phyloP scores from a whole-genome alignment of 2,329 filamentous ascomycete species.

The Aureobasidium sp. region DNA sequence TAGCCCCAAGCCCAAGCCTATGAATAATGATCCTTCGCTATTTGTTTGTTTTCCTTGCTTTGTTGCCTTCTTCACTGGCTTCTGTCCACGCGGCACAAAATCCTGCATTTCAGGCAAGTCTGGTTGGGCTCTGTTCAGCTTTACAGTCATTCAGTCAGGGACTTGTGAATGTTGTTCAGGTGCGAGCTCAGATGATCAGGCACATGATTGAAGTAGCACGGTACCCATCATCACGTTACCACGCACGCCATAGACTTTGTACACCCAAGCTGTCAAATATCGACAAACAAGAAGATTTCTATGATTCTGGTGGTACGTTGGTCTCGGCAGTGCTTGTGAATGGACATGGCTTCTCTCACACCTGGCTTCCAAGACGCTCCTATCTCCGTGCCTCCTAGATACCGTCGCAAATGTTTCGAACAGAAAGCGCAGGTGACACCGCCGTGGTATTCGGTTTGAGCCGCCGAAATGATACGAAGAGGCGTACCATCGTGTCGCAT shows the following conservation, averaged over 20 bases:
- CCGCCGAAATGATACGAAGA: not conserved
- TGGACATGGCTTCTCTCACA: not conserved
- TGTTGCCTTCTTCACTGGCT: not conserved
- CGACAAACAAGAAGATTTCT: not conserved
- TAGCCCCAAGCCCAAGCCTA: not conserved
- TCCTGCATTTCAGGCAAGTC: not conserved
- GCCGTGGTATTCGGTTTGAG: not conserved
- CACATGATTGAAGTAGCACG: not conserved
- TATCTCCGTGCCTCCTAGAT: not conserved
- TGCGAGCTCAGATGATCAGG: not conserved
- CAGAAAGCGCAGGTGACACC: not conserved
- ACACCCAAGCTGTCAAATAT: not conserved
- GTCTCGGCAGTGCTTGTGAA: too few species aligned
- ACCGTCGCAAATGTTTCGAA: not conserved
- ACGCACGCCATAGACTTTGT: not conserved
- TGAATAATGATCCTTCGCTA: not conserved
- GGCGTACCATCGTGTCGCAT: not conserved
- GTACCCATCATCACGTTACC: not conserved
- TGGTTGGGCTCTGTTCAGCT: slow-evolving; percentile 1
- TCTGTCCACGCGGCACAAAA: not conserved
- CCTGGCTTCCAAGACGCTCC: not conserved
- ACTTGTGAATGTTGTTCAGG: not conserved
- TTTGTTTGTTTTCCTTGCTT: slow-evolving; percentile 3
- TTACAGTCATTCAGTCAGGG: not conserved
- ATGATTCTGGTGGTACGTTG: not conserved